Evolutionary conservation across 1,284 basidiomycete species (phyloP).

Genomic region (Cystobasidium slooffiae): DNA sequence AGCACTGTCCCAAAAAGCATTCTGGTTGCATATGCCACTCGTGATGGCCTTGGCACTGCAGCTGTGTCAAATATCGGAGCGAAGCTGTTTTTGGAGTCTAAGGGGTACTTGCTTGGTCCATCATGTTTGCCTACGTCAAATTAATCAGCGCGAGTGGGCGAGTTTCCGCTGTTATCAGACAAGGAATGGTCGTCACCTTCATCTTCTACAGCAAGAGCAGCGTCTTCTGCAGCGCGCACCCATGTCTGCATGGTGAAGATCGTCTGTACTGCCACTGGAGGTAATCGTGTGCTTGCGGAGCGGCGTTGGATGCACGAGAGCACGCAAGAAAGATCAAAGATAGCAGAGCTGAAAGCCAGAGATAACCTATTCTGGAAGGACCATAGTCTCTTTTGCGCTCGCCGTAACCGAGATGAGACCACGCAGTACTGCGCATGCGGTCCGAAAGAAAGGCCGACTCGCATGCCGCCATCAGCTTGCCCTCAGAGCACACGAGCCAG

Average conservation of each 20-base stretch:
- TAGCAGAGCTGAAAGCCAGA: too few species aligned
- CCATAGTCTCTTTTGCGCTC: too few species aligned
- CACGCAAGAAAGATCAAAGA: too few species aligned
- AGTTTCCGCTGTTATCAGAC: conserved; percentile 10
- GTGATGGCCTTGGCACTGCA: background rate
- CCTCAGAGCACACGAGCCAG: too few species aligned
- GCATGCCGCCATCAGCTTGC: too few species aligned
- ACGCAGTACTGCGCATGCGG: too few species aligned
- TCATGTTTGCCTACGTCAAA: background rate
- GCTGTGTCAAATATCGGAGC: background rate
- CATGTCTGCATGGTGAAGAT: conserved; percentile 20
- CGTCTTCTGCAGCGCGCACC: background rate
- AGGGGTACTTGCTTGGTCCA: conserved; percentile 21
- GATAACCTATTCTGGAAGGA: too few species aligned
- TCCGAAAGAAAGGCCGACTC: too few species aligned
- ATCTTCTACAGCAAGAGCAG: background rate
- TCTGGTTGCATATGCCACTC: background rate
- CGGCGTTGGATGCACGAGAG: too few species aligned
- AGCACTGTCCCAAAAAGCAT: background rate
- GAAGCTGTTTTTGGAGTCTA: background rate
- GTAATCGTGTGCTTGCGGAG: too few species aligned
- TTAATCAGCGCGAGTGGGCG: conserved; percentile 6
- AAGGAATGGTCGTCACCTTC: background rate
- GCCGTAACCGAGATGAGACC: too few species aligned
- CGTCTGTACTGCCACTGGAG: too few species aligned